Base-by-base conservation (phyloP, 2,329 filamentous ascomycete genomes). In the Aspergillus calidoustus region DNA sequence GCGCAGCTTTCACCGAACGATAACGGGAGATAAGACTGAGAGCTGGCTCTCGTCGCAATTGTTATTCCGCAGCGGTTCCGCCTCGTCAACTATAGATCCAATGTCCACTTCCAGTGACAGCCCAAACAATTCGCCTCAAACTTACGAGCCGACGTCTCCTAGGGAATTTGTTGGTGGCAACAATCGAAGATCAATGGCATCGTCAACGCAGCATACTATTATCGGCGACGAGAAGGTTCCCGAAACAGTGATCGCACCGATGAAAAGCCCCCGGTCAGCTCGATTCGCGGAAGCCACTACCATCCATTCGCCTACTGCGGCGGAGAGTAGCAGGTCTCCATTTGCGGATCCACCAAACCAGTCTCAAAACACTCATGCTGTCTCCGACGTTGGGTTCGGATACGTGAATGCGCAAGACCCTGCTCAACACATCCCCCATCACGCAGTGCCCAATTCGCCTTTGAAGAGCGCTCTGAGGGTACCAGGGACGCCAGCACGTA, bases 401-500 rank as follows among this genome's bases (percentile, higher is more conserved):
- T 97, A 97, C 80, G 91, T 97, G 74, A 84, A 82, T 66, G 77
- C 87, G 70, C 84, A 84, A 69, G 80, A 83, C 65, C 75, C 80
- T 30, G 76, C 81, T 60, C 77, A 79, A 69, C 77, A 80, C 79
- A 82, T 76, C 71, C 71, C 69, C 13, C 69, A 75, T 72, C 89
- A 85, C 62, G 86, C 86, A 82, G 86, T 89, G 43, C 91, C 92
- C 57, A 89, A 85, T 70, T 90, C 91, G 22, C 92, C 92, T 7
- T 85, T 97, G 70, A 96, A 95, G 84, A 96, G 92, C 77, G 93
- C 93, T 57, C 85, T 97, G 83, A 96, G 87, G 80, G 89, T 91
- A 19, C 93, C 94, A 4, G 92, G 93, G 22, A 94, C 92, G 2
- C 89, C 91, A 4, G 91, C 86, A 30, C 86, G 89, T 71, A 86